Evolutionary conservation across 805 yeast species (phyloP).

Genomic region (Metschnikowia baotianmanensis): DNA sequence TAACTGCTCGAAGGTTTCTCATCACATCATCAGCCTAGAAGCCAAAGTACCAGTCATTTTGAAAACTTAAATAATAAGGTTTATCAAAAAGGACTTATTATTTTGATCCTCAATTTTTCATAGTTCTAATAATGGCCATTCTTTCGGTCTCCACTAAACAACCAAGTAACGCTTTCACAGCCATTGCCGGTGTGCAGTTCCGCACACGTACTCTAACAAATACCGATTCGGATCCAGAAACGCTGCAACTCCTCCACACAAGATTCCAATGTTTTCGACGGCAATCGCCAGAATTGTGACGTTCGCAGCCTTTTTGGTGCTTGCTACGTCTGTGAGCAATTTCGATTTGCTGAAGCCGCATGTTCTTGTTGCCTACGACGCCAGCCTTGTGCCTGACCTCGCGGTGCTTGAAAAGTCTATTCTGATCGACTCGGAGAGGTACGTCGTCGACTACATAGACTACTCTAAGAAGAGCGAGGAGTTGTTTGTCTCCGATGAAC

Average conservation of each 20-base stretch:
- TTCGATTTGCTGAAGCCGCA: conserved; percentile 9
- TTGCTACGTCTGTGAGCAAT: conserved; percentile 7
- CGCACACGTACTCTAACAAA: conserved; percentile 19
- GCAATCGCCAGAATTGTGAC: conserved; percentile 17
- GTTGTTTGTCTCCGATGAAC: conserved; percentile 25
- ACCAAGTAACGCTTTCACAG: too few species aligned
- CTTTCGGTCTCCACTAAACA: too few species aligned
- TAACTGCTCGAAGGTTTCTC: not conserved
- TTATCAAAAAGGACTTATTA: too few species aligned
- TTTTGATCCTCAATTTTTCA: too few species aligned
- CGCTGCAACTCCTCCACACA: not conserved
- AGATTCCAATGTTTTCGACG: conserved; percentile 12
- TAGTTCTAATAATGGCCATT: too few species aligned
- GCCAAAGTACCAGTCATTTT: too few species aligned
- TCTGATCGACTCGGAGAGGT: conserved; percentile 10
- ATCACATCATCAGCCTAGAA: not conserved
- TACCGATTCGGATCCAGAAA: not conserved
- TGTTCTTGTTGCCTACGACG: conserved; percentile 37
- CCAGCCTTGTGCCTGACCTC: conserved; percentile 17
- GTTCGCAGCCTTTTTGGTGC: conserved; percentile 11
- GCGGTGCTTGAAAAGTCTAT: conserved; percentile 12
- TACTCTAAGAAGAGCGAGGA: conserved; percentile 22
- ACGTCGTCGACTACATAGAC: conserved; percentile 21
- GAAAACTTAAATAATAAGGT: too few species aligned
- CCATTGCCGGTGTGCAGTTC: conserved; percentile 13